Base-by-base conservation (phyloP, 176 grass and related monocot species). In the Carex kokanica region DNA sequence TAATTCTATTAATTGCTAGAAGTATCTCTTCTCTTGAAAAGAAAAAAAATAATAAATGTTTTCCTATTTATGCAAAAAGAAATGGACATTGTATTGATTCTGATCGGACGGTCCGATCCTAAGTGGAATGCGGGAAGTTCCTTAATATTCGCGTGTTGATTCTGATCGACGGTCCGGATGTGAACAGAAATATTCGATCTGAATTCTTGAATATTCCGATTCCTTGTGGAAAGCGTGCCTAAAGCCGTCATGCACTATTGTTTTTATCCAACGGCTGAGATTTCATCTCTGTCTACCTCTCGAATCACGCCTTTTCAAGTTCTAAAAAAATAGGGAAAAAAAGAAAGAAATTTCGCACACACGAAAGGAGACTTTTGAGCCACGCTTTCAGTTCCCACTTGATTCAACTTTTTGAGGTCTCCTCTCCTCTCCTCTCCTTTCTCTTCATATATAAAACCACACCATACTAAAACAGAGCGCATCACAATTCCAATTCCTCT, bases 371-470 rank as follows among this genome's bases (percentile, higher is more conserved):
- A 74, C 71, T 52, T 74, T 74, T 74, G 0, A 74, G 43, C 71
- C 71, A 74, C 71, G 43, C 71, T 74, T 27, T 74, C 21, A 52
- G 18, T 24, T 49, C 70, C 17, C 41, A 74, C 70, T 51, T 43
- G n/a, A 52, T 12, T 49, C 20, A 51, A 49, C 24, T 13, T 12
- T 32, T 32, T 32, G 31, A 2, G 45, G 45, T 49, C 43, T 47
- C 8, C 8, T 66, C 34, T 64, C 36, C 59, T 64, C 25, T 25
- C 40, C 27, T 65, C 54, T 31, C 38, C 60, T 64, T 25, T 16
- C 59, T 49, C 55, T n/a, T 4, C 34, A n/a, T 82, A 82, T 82
- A 82, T 66, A 81, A 64, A 16, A 36, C 79, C 49, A 64, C 15
- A 23, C 60, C 38, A 49, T 66, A 64, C 60, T 13, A 11, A 49